Percentiles rank a stretch among this genome's conserved stretches.
Evolutionary conservation across 345 rosid species (phyloP).

Genomic region (Ailanthus altissimus): DNA sequence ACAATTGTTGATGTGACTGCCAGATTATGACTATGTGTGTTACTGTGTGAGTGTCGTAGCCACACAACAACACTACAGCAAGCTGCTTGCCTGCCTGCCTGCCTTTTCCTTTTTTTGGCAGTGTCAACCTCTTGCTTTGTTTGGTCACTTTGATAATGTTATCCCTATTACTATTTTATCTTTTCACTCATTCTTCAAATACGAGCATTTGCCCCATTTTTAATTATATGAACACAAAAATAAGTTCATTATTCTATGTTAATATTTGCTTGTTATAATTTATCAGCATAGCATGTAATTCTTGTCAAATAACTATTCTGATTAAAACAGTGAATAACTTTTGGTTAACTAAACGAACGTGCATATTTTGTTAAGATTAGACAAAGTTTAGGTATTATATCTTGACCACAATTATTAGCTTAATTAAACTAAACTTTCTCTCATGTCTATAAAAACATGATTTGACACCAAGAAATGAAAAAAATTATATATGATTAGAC

Average conservation of each 20-base stretch:
- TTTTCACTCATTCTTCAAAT: neutral
- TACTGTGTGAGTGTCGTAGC: too few species aligned
- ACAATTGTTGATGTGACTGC: slow-evolving; percentile 20
- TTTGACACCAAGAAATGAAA: neutral
- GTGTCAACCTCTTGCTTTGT: neutral
- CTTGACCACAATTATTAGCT: neutral
- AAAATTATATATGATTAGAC: neutral
- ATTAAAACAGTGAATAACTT: too few species aligned
- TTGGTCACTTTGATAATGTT: neutral
- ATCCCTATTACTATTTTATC: neutral
- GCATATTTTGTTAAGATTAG: neutral
- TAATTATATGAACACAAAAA: too few species aligned
- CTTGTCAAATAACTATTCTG: neutral
- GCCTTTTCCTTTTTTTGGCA: too few species aligned
- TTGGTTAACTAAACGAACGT: neutral
- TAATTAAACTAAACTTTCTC: neutral
- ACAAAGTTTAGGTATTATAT: neutral
- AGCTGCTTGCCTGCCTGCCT: too few species aligned
- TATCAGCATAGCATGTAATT: neutral
- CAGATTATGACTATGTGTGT: too few species aligned
- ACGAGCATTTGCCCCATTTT: too few species aligned
- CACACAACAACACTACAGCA: too few species aligned
- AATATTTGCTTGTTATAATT: neutral
- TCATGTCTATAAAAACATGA: neutral
- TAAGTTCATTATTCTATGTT: too few species aligned